Percentiles rank a stretch among this genome's conserved stretches.
Conservation (phyloP, 2,329 filamentous ascomycete species). For the Cladosporium colombiae region DNA sequence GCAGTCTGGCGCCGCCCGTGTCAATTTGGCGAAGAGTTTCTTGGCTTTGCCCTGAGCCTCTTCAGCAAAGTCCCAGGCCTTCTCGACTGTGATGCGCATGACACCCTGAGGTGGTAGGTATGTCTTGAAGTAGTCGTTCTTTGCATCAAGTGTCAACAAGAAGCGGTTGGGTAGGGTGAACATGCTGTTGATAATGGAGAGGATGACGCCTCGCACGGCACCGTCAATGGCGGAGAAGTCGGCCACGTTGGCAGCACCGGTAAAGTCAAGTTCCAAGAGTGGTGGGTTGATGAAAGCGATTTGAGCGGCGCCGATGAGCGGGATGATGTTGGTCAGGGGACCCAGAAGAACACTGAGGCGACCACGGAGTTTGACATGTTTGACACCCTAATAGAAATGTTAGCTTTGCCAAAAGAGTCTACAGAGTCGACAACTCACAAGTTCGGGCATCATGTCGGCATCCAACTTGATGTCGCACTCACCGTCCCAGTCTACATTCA, state of each 20-base stretch:
- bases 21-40: constrained; percentile 45
- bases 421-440: constrained; percentile 35
- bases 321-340: constrained; percentile 50
- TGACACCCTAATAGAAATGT: constrained; percentile 43
- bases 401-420: background rate
- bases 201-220: constrained; percentile 48
- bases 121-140: constrained; percentile 52
- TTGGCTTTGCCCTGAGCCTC: constrained; percentile 44
- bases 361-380: constrained; percentile 48
- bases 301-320: constrained; percentile 52
- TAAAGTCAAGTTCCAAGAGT: constrained; percentile 49
- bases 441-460: constrained; percentile 47
- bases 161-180: constrained; percentile 53
- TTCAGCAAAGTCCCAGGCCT: constrained; percentile 41
- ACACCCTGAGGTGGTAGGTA: constrained; percentile 48
- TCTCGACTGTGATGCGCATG: constrained; percentile 48
- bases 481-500: constrained; percentile 51
- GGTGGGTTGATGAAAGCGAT: constrained; percentile 54
- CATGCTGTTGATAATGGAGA: constrained; percentile 49
- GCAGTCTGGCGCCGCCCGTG: constrained; percentile 52
- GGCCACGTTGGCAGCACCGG: constrained; percentile 49
- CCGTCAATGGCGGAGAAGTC: constrained; percentile 46
- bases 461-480: constrained; percentile 51
- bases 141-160: constrained; percentile 50
- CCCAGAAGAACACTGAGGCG: constrained; percentile 48